phyloP scores from a whole-genome alignment of 192 early-diverging fungal species.

The Rhizoclosmatium globosum region DNA sequence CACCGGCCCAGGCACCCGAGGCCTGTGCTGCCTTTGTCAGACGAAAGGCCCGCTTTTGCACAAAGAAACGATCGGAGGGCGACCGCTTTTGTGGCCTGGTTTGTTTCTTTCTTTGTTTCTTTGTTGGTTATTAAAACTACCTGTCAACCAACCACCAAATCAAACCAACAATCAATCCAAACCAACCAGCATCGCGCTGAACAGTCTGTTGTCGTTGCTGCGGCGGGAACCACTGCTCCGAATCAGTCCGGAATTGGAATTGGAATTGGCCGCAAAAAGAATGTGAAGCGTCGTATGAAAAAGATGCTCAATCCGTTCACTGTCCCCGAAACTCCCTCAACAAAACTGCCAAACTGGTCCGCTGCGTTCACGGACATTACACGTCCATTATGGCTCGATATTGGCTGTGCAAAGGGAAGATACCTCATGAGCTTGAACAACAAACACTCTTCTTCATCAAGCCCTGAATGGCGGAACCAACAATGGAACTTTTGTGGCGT shows the following conservation, averaged over 20 bases:
- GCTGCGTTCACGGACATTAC: constrained; percentile 16
- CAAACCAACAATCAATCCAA: background rate
- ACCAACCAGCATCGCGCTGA: background rate
- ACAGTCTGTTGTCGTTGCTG: background rate
- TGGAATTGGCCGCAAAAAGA: constrained; percentile 2
- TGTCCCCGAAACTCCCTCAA: constrained; percentile 5
- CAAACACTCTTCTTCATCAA: background rate
- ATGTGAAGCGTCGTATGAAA: constrained; percentile 18
- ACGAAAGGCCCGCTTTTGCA: constrained; percentile 4
- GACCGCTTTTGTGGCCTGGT: constrained; percentile 3
- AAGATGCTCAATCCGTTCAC: constrained; percentile 42
- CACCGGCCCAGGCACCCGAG: background rate
- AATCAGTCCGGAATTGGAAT: too few relatives aligned
- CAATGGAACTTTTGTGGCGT: constrained; percentile 44
- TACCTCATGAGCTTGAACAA: background rate
- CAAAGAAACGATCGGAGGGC: background rate
- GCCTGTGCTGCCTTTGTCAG: constrained; percentile 1
- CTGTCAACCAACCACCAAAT: background rate
- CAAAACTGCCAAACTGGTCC: constrained; percentile 31
- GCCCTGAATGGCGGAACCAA: background rate
- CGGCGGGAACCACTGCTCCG: background rate
- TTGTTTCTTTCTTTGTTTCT: too few relatives aligned
- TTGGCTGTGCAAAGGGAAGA: constrained; percentile 41
- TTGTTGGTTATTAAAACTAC: too few relatives aligned
- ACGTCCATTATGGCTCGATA: constrained; percentile 34